A percentile compares a stretch with the other conserved stretches of the same genome.
Conservation (phyloP, 2,329 filamentous ascomycete species). For the Colletotrichum australisinense region DNA sequence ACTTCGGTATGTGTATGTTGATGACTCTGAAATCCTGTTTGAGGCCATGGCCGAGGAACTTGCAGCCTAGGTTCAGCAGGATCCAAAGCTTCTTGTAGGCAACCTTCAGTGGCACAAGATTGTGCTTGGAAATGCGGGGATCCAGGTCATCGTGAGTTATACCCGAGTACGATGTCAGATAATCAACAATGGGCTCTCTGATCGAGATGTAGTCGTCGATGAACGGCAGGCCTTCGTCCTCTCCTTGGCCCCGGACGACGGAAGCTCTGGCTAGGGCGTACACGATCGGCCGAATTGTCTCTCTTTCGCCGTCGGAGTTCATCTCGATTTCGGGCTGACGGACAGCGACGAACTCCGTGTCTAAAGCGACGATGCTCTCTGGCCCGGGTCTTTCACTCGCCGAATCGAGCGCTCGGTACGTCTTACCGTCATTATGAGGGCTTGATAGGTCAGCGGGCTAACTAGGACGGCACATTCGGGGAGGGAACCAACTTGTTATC, state of each 20-base stretch:
- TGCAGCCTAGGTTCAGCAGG: slow-evolving; percentile 90
- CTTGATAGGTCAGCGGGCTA: slow-evolving; percentile 47
- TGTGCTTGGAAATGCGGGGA: slow-evolving; percentile 80
- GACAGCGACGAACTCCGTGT: slow-evolving; percentile 95
- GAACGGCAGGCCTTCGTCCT: slow-evolving; percentile 85
- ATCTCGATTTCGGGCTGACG: slow-evolving; percentile 96
- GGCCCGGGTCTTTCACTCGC: slow-evolving; percentile 74
- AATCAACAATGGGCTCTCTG: slow-evolving; percentile 92
- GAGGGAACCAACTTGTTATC: slow-evolving; percentile 64
- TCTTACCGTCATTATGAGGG: slow-evolving; percentile 57
- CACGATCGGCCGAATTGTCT: slow-evolving; percentile 90
- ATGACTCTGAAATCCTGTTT: slow-evolving; percentile 97
- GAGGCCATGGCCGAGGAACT: slow-evolving; percentile 93
- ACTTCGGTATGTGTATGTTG: slow-evolving; percentile 93
- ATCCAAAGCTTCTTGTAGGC: slow-evolving; percentile 99
- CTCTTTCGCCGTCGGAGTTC: slow-evolving; percentile 91
- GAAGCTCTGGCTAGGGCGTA: slow-evolving; percentile 94
- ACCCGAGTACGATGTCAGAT: slow-evolving; percentile 93
- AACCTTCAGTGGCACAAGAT: slow-evolving; percentile 86
- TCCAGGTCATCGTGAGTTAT: slow-evolving; percentile 90
- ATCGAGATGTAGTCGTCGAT: slow-evolving; percentile 98
- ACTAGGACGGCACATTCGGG: background rate
- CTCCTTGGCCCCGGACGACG: slow-evolving; percentile 83
- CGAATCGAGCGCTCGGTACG: slow-evolving; percentile 69
- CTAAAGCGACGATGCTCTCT: slow-evolving; percentile 85